Evolutionary conservation across 2,329 filamentous ascomycete genomes (phyloP).

Genomic region (Calonectria multiphialidica): DNA sequence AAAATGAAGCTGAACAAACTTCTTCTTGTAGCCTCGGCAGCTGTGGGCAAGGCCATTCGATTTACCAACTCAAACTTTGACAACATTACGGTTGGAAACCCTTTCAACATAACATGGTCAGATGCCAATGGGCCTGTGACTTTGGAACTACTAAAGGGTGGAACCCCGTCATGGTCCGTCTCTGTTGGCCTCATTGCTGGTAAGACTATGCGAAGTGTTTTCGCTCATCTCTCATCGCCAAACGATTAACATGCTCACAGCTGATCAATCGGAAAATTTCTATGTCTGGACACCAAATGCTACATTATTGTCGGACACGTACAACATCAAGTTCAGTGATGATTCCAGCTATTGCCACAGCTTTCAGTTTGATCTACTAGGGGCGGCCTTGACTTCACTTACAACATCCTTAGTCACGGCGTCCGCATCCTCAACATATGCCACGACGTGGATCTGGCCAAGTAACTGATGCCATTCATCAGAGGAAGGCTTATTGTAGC

Average conservation of each 20-base stretch:
- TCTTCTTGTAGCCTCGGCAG: neutral
- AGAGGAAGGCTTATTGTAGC: no score
- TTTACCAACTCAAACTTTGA: neutral
- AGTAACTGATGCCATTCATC: neutral
- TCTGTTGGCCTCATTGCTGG: neutral
- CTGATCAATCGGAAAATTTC: neutral
- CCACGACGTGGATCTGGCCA: neutral
- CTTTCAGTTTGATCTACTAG: neutral
- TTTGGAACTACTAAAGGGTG: neutral
- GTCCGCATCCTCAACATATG: neutral
- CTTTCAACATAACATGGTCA: neutral
- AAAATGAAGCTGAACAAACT: neutral
- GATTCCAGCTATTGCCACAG: neutral
- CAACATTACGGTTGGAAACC: neutral
- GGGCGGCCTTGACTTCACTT: neutral
- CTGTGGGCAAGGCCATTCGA: neutral
- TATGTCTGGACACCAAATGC: neutral
- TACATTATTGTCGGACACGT: neutral
- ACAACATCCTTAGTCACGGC: neutral
- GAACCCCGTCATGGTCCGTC: neutral
- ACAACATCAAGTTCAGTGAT: neutral
- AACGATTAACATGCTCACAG: neutral
- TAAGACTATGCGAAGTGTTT: neutral
- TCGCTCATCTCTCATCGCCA: no score
- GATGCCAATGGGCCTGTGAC: neutral